These are phyloP conservation scores for Starmerella kuoi DNA, from an alignment of 805 yeast species.

Conservation along the genomic window DNA sequence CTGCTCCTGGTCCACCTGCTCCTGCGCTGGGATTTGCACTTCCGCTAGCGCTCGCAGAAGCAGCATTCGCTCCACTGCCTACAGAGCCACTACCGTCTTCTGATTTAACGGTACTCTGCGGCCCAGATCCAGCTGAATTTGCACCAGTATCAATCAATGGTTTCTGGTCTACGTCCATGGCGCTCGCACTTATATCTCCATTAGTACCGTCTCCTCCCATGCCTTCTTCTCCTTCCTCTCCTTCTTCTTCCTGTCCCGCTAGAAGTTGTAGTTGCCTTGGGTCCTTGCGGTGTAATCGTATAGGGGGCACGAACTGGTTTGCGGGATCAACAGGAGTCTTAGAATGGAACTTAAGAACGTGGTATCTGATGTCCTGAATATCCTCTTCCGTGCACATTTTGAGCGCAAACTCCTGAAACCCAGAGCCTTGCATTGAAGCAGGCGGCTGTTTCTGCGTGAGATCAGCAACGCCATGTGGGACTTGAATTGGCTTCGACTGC, in stretches of 20 bases:
- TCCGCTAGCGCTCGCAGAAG: too few species aligned
- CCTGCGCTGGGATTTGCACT: too few species aligned
- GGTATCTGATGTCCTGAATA: slow-evolving; percentile 59
- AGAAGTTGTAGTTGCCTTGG: slow-evolving; percentile 85
- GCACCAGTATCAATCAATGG: too few species aligned
- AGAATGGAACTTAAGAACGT: slow-evolving; percentile 69
- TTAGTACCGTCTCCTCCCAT: too few species aligned
- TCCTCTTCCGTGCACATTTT: slow-evolving; percentile 65
- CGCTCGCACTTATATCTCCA: neutral
- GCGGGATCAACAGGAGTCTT: slow-evolving; percentile 60
- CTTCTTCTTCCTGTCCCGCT: slow-evolving; percentile 28
- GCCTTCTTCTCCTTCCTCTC: slow-evolving; percentile 14
- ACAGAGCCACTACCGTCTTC: too few species aligned
- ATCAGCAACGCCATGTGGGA: slow-evolving; percentile 10
- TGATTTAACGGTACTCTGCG: too few species aligned
- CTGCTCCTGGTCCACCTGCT: slow-evolving; percentile 5
- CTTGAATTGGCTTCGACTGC: neutral
- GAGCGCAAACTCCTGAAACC: slow-evolving; percentile 41
- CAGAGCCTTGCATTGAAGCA: slow-evolving; percentile 5
- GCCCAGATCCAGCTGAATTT: too few species aligned
- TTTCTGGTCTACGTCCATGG: neutral
- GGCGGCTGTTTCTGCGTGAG: slow-evolving; percentile 13
- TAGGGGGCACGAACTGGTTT: slow-evolving; percentile 63
- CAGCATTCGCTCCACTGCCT: too few species aligned
- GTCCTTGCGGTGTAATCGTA: slow-evolving; percentile 82